Conservation (phyloP, 805 yeast genomes). For the Suhomyces faveliae region DNA sequence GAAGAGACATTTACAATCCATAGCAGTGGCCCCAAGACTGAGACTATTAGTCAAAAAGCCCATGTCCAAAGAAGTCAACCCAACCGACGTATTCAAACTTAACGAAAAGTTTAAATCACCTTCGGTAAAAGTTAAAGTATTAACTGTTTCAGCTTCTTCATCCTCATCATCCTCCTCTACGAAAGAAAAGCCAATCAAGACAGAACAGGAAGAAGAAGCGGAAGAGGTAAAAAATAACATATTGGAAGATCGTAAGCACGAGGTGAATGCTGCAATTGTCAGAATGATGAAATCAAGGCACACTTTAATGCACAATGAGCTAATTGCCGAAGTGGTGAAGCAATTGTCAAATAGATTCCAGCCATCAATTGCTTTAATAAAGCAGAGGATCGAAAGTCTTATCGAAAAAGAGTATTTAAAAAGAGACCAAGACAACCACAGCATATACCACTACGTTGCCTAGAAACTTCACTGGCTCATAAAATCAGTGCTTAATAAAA, state of each 20-base stretch:
- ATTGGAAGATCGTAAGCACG: conserved; percentile 61
- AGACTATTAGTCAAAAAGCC: conserved; percentile 75
- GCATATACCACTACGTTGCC: conserved; percentile 68
- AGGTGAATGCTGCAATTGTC: conserved; percentile 82
- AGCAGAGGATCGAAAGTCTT: conserved; percentile 69
- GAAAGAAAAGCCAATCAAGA: conserved; percentile 22
- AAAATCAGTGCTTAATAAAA: background rate
- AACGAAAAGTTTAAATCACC: conserved; percentile 71
- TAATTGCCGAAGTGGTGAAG: conserved; percentile 62
- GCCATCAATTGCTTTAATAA: conserved; percentile 66
- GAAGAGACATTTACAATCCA: conserved; percentile 73
- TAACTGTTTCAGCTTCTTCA: conserved; percentile 55
- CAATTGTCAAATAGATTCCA: conserved; percentile 63
- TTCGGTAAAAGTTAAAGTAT: conserved; percentile 66
- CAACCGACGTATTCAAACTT: conserved; percentile 61
- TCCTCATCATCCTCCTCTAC: conserved; percentile 15
- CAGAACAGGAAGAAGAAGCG: conserved; percentile 54
- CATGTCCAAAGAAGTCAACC: conserved; percentile 65
- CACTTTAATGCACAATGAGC: conserved; percentile 56
- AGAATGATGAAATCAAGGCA: conserved; percentile 82
- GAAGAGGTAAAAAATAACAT: conserved; percentile 55
- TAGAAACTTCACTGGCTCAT: background rate
- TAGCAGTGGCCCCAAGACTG: conserved; percentile 80
- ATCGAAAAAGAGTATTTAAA: conserved; percentile 80
- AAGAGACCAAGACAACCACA: conserved; percentile 61